Base-by-base conservation (phyloP, 2,329 filamentous ascomycete species). In the Aureobasidium sp. region DNA sequence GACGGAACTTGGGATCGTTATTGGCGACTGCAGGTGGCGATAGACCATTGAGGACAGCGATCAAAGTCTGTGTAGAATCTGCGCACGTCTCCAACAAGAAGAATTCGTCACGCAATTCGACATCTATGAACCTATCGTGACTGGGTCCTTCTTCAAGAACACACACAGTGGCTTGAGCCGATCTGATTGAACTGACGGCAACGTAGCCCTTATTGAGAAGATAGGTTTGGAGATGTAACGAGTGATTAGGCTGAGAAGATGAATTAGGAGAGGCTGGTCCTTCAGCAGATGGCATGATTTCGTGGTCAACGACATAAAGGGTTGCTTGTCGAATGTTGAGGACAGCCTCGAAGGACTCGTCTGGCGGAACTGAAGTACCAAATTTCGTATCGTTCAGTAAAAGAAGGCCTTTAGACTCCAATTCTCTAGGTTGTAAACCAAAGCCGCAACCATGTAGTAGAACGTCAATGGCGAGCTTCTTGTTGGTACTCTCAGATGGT, bases 81-180 rank as follows among this genome's bases (percentile, higher is more conserved):
- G 94, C 94, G 69, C 95, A 99, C 1, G 92, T 95, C 74, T 99
- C 94, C 7, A 99, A 77, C 37, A 99, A 87, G 59, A 99, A 80
- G 1, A 99, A 80, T 66, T 96, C 88, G 69, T 96, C 92, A 64
- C 85, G 85, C 50, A 97, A 77, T 65, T 96, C 90, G 1, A 97
- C 81, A 66, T 94, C 87, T 15, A 97, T 74, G 44, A 85, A 83
- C 65, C 86, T 88, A 34, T 85, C 80, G 0, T 81, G 83, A 39
- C 86, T 81, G 1, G 78, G 77, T 2, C 79, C 78, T 44, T 81
- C 78, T 10, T 80, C 78, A 27, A 78, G 76, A 13, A 92, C 78
- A 50, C 84, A 83, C 2, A 94, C 79, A 2, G 78, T 77, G 0
- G 86, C 83, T 64, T 86, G 88, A 0, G 92, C 91, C 3, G 91